Conservation (phyloP, 306 rosid genomes). For the Alnus glutinosa region DNA sequence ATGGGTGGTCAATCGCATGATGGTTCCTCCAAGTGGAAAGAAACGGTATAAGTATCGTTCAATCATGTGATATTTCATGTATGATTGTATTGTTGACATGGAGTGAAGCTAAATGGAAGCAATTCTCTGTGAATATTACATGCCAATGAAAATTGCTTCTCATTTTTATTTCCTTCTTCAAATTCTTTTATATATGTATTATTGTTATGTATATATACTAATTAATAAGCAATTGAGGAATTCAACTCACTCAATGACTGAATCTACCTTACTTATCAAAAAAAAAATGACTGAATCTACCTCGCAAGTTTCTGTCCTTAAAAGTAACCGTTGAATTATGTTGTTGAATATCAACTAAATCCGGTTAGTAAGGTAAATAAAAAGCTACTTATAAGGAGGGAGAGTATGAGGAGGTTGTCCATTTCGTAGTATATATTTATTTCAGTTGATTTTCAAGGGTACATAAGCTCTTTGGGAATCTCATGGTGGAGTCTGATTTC, state of each 20-base stretch:
- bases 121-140: slow-evolving; percentile 13
- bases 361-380: not conserved
- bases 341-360: not conserved
- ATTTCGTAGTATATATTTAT: not conserved
- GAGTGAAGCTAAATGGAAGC: slow-evolving; percentile 23
- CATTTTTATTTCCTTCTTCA: not conserved
- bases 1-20: slow-evolving; percentile 87
- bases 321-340: slow-evolving; percentile 1
- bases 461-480: slow-evolving; percentile 19
- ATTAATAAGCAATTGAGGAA: not conserved
- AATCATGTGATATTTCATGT: slow-evolving; percentile 12
- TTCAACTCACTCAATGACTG: not conserved
- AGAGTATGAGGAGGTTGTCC: not conserved
- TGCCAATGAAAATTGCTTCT: slow-evolving; percentile 20
- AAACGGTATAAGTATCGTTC: slow-evolving; percentile 62
- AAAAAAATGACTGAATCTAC: not conserved
- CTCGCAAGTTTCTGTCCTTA: not conserved
- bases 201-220: not conserved
- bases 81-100: slow-evolving; percentile 5
- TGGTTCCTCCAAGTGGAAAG: slow-evolving; percentile 90
- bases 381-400: slow-evolving; percentile 7
- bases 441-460: not conserved
- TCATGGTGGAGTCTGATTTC: slow-evolving; percentile 16
- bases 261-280: too few relatives aligned
- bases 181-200: slow-evolving; percentile 5